A percentile compares a stretch with the other conserved stretches of the same genome.
These are phyloP conservation scores for Phytopythium ostracodes DNA, from an alignment of 352 stramenopile species.

Conservation along the genomic window DNA sequence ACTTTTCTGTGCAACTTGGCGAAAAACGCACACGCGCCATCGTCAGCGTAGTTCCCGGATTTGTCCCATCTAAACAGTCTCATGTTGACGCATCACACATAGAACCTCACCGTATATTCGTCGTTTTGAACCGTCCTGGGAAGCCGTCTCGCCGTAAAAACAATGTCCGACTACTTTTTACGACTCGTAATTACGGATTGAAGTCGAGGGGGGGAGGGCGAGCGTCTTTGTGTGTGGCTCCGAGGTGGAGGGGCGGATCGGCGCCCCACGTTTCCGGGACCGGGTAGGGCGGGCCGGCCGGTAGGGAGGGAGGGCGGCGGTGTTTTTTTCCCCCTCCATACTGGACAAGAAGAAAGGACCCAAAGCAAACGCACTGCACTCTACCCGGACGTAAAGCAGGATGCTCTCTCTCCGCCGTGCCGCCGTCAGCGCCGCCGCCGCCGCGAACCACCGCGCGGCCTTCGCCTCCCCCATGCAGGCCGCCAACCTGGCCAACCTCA, in stretches of 20 bases:
- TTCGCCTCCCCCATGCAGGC: conserved; percentile 43
- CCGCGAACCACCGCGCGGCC: conserved; percentile 28
- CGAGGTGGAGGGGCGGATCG: neutral
- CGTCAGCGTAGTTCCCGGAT: neutral
- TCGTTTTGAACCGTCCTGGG: neutral
- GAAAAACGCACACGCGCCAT: conserved; percentile 1
- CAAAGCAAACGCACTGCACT: neutral
- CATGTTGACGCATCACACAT: too few relatives aligned
- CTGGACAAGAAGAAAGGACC: conserved; percentile 3
- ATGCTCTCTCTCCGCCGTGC: conserved; percentile 74
- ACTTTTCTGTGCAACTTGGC: neutral
- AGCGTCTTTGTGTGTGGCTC: conserved; percentile 10
- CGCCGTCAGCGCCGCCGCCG: conserved; percentile 27
- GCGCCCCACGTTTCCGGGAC: conserved; percentile 1
- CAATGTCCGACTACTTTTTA: conserved; percentile 6
- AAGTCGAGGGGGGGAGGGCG: conserved; percentile 13
- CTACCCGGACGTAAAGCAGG: neutral
- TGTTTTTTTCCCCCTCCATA: neutral
- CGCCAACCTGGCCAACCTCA: conserved; percentile 44
- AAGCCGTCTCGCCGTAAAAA: neutral
- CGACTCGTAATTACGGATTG: conserved; percentile 21
- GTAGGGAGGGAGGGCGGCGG: neutral
- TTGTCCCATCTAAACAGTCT: neutral
- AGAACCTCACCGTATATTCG: neutral
- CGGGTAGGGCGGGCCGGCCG: neutral